These are phyloP conservation scores for Ophioceras dolichostomum DNA, from an alignment of 2,329 filamentous ascomycete genomes.

Conservation along the genomic window DNA sequence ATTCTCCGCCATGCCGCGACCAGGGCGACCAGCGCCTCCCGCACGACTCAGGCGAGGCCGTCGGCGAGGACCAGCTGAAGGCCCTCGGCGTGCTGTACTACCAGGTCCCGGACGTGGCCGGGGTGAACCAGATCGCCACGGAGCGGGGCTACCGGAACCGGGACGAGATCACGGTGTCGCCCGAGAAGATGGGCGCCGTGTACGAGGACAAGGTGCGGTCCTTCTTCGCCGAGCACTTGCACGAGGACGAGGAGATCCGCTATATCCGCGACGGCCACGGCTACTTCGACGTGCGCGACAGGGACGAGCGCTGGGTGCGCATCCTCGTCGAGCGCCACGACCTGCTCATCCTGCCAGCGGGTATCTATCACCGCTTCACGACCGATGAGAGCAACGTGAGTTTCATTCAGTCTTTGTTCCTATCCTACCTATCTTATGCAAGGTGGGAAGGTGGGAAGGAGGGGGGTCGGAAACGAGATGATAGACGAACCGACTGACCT, in stretches of 20 bases:
- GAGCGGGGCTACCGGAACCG: conserved; percentile 85
- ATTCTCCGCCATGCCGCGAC: conserved; percentile 1
- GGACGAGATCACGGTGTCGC: conserved; percentile 84
- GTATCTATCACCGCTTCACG: conserved; percentile 96
- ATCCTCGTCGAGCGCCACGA: conserved; percentile 77
- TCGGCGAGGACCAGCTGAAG: conserved; percentile 53
- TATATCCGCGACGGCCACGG: conserved; percentile 83
- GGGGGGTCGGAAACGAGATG: no score
- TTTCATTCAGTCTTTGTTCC: conserved; percentile 13
- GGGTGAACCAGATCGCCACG: conserved; percentile 62
- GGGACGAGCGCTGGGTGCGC: conserved; percentile 79
- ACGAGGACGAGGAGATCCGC: conserved; percentile 97
- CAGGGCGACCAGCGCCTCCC: conserved; percentile 88
- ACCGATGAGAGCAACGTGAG: conserved; percentile 83
- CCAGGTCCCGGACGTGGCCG: conserved; percentile 47
- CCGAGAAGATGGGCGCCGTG: conserved; percentile 66
- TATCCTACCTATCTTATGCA: not conserved
- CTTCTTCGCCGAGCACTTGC: conserved; percentile 92
- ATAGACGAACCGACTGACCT: not conserved
- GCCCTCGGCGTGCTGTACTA: conserved; percentile 73
- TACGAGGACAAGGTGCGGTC: conserved; percentile 91
- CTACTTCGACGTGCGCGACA: conserved; percentile 83
- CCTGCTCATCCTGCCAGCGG: conserved; percentile 83
- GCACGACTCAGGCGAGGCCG: conserved; percentile 69
- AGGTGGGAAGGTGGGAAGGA: no score